Base-by-base conservation (phyloP, 495 filamentous ascomycete species). In the Podospora sp. region DNA sequence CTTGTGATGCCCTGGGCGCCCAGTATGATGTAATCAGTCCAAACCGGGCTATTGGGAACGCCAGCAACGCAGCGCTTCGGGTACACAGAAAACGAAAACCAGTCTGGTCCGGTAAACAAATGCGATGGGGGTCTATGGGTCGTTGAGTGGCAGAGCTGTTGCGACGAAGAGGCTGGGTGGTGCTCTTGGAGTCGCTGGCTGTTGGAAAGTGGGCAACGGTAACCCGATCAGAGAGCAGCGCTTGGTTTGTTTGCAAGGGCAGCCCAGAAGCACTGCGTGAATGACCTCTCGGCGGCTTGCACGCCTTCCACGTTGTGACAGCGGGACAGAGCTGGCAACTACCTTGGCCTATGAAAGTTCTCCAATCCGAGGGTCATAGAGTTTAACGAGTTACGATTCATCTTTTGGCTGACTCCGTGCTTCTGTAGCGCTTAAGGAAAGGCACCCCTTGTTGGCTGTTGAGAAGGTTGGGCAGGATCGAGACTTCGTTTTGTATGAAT, bases 1-100 rank as follows among this genome's bases (percentile, higher is more conserved):
- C 65, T 67, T 51, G 65, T 67, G 65, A 63, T 57, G 61, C 29
- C 51, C 35, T 22, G 9, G 22, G 21, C 40, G 40, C 12, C 40
- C 16, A 18, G 40, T 46, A 46, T 46, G 40, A 46, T 46, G 40
- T 46, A 46, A 46, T 46, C 40, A 33, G 40, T 46, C 14, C 5
- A 46, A 46, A 46, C 40, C 40, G 40, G 40, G 40, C 9, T 12
- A 11, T 2, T 46, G 40, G 40, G 40, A 46, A 46, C n/a, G n/a
- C 5, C 40, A 18, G 11, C 40, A 14, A 14, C 4, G 14, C 12
- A 2, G 40, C 40, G 40, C 40, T 18, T 46, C 11, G 14, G 14
- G 5, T 14, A 46, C 9, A 46, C 2, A 46, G 9, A 2, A 11
- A 46, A 46, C 16, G n/a, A 46, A 46, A 46, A 46, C 11, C 9